A percentile compares a stretch with the other conserved stretches of the same genome.
Evolutionary conservation across 345 rosid species (phyloP).

Genomic region (Linum tenue): DNA sequence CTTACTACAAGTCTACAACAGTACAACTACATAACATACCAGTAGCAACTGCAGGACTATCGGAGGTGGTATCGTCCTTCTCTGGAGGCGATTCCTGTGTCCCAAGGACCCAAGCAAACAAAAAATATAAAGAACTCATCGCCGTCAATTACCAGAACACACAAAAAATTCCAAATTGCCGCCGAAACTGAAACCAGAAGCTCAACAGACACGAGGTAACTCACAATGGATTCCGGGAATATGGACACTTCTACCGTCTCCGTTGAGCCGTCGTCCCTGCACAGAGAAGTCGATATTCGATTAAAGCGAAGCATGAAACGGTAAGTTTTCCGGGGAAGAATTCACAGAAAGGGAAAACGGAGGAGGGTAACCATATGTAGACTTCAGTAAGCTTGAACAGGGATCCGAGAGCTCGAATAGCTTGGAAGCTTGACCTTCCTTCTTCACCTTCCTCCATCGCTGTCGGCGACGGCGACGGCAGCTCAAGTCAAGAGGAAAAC

Average conservation of each 20-base stretch:
- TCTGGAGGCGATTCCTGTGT: conserved; percentile 26
- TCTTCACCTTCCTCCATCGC: background rate
- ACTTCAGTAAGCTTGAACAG: conserved; percentile 68
- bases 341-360: background rate
- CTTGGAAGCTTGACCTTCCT: conserved; percentile 29
- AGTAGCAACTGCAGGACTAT: conserved; percentile 4
- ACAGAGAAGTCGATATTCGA: background rate
- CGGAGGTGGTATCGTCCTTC: conserved; percentile 18
- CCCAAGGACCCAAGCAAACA: conserved; percentile 10
- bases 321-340: background rate
- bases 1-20: background rate
- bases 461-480: background rate
- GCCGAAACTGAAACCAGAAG: background rate
- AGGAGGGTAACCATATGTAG: conserved; percentile 38
- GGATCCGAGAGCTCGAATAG: conserved; percentile 58
- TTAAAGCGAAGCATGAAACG: background rate
- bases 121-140: background rate
- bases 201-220: conserved; percentile 9
- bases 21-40: no score
- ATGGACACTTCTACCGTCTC: conserved; percentile 24
- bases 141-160: background rate
- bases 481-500: background rate
- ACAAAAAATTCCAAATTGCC: background rate
- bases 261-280: conserved; percentile 56
- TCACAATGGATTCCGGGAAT: conserved; percentile 27